Evolutionary conservation across 1,284 basidiomycete genomes (phyloP).

Genomic region (Moniliophthora roreri): DNA sequence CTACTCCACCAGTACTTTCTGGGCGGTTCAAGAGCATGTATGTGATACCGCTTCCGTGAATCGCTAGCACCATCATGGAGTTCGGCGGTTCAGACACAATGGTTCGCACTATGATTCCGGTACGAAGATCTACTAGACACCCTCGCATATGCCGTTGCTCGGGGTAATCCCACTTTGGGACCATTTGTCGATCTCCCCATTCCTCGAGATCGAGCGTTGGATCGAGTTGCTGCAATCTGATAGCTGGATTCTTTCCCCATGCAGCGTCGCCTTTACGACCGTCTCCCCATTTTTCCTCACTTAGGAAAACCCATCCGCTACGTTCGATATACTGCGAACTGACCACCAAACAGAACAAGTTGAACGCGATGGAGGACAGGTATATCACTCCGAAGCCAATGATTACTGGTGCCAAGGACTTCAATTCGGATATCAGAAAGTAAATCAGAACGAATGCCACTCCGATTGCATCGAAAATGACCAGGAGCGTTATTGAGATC

Average conservation of each 20-base stretch:
- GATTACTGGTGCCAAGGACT: no score
- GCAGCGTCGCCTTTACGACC: background rate
- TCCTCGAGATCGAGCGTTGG: no score
- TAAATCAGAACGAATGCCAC: no score
- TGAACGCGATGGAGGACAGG: constrained; percentile 1
- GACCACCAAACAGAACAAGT: constrained; percentile 8
- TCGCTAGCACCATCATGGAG: constrained; percentile 17
- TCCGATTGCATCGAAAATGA: no score
- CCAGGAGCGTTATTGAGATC: no score
- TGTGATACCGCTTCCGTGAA: constrained; percentile 22
- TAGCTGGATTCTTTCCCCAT: no score
- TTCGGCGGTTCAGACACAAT: constrained; percentile 17
- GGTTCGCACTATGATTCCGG: constrained; percentile 7
- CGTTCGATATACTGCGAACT: constrained; percentile 15
- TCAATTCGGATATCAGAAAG: no score
- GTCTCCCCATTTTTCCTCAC: constrained; percentile 7
- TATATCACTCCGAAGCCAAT: no score
- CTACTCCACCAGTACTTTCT: background rate
- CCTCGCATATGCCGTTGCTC: no score
- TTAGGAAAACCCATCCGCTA: constrained; percentile 15
- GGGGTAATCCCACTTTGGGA: background rate
- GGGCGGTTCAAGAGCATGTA: constrained; percentile 22
- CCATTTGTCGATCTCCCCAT: no score
- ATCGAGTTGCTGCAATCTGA: no score
- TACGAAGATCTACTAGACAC: constrained; percentile 16